A percentile compares a stretch with the other conserved stretches of the same genome.
Evolutionary conservation across 1,139 yeast species (phyloP).

Genomic region (Ogataea hybrid): DNA sequence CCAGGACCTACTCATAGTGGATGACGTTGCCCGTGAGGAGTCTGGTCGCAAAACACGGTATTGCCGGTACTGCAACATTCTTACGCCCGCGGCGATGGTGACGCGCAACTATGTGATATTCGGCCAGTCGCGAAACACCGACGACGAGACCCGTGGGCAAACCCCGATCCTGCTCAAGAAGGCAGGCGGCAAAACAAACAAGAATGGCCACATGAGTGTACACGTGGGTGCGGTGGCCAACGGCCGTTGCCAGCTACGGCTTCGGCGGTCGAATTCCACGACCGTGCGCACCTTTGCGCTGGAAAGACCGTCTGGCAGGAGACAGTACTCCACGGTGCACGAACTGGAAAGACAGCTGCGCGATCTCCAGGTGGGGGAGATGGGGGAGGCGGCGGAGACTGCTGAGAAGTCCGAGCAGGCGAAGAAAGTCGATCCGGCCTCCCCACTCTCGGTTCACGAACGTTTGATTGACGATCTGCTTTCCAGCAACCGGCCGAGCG

Average conservation of each 20-base stretch:
- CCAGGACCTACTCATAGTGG: constrained; percentile 24
- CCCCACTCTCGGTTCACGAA: constrained; percentile 20
- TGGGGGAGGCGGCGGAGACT: neutral
- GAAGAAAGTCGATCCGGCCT: neutral
- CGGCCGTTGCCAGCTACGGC: constrained; percentile 23
- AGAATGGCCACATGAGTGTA: constrained; percentile 30
- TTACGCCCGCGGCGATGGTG: constrained; percentile 27
- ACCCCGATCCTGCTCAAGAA: constrained; percentile 25
- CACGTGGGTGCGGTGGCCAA: constrained; percentile 21
- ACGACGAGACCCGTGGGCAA: constrained; percentile 12
- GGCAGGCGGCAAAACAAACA: constrained; percentile 24
- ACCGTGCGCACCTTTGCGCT: constrained; percentile 24
- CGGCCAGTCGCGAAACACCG: constrained; percentile 22
- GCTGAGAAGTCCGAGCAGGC: neutral
- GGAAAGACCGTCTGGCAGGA: constrained; percentile 6
- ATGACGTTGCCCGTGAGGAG: constrained; percentile 24
- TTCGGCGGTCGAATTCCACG: constrained; percentile 30
- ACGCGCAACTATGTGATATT: constrained; percentile 29
- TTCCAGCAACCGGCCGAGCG: constrained; percentile 27
- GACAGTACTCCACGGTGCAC: constrained; percentile 11
- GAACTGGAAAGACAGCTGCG: constrained; percentile 13
- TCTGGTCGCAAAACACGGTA: constrained; percentile 20
- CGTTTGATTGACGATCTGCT: constrained; percentile 23
- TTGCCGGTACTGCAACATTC: constrained; percentile 19
- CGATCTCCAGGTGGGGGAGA: constrained; percentile 10